Evolutionary conservation across 1,139 yeast genomes (phyloP).

Genomic region (Candida sp.): DNA sequence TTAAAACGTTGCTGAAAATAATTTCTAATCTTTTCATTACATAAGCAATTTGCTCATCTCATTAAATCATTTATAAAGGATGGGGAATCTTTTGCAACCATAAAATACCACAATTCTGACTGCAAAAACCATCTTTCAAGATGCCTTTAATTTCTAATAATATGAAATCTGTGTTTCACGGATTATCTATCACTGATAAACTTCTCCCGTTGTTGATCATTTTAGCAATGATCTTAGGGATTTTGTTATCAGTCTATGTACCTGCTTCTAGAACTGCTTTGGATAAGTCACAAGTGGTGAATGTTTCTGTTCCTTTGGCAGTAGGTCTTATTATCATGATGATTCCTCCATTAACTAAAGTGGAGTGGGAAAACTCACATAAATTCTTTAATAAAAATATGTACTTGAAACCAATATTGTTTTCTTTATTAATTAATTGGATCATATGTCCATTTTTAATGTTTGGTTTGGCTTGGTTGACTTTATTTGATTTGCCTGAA

Average conservation of each 20-base stretch:
- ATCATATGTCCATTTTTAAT: constrained; percentile 54
- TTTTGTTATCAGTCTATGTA: constrained; percentile 28
- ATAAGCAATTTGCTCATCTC: not conserved
- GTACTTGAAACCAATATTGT: constrained; percentile 25
- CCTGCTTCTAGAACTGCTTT: constrained; percentile 27
- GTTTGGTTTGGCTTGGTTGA: constrained; percentile 57
- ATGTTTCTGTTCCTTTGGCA: constrained; percentile 45
- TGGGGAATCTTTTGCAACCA: not conserved
- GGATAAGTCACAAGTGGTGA: constrained; percentile 20
- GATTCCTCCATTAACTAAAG: constrained; percentile 56
- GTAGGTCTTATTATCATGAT: constrained; percentile 56
- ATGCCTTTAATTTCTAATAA: not conserved
- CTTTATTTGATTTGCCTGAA: constrained; percentile 45
- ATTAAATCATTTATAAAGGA: no score
- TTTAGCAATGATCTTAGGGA: constrained; percentile 25
- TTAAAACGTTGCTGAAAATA: no score
- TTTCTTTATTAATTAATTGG: constrained; percentile 52
- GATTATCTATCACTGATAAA: constrained; percentile 19
- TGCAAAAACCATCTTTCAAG: no score
- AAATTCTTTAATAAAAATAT: constrained; percentile 13
- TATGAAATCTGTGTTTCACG: not conserved
- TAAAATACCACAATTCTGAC: not conserved
- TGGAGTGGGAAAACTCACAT: constrained; percentile 39
- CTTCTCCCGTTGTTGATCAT: constrained; percentile 25
- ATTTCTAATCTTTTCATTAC: no score